Evolutionary conservation across 2,329 filamentous ascomycete genomes (phyloP), one percentile per base, ranked within the genome.

Genomic region (Cladosporium cucumerinum): DNA sequence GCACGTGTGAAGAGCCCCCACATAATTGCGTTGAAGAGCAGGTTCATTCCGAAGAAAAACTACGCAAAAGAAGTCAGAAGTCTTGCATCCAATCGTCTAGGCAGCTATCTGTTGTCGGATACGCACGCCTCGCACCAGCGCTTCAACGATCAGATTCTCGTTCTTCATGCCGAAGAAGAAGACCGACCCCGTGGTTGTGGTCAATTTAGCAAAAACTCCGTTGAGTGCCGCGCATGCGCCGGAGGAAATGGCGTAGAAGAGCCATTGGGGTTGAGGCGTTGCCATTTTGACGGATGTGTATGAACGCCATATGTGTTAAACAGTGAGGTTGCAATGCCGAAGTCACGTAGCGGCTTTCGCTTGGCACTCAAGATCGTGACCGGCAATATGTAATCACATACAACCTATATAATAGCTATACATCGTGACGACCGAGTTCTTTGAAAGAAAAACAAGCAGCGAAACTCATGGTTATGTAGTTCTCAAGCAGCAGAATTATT

Each of bases 151-250:
- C 23, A 79, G 80, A 66, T 81, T 82, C 1, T 76, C 76, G 8
- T 78, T 76, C 14, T 74, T 75, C 8, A 86, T 74, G 11, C 81
- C 79, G 57, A 87, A 78, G 23, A 77, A 69, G 34, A 77, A 73
- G 84, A 81, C 77, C 84, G 82, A 88, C 66, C 87, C 79, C 52
- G 82, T 77, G 12, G 86, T 87, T 18, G 86, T 89, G 66, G 86
- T 88, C 89, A 95, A 80, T 78, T 94, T 95, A 0, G 91, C 91
- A 80, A 94, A 93, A 5, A 91, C 88, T 66, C 91, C 91, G 71
- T 95, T 95, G 70, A 91, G 88, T 25, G 91, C 90, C 34, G 91
- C 91, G 72, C 90, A 93, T 61, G 85, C 87, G 67, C 91, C 91
- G 73, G 89, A 92, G 57, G 88, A 86, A 49, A 93, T 76, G 49